Conservation (phyloP, 2,329 filamentous ascomycete genomes). For the Phaeosphaeriaceae sp. region DNA sequence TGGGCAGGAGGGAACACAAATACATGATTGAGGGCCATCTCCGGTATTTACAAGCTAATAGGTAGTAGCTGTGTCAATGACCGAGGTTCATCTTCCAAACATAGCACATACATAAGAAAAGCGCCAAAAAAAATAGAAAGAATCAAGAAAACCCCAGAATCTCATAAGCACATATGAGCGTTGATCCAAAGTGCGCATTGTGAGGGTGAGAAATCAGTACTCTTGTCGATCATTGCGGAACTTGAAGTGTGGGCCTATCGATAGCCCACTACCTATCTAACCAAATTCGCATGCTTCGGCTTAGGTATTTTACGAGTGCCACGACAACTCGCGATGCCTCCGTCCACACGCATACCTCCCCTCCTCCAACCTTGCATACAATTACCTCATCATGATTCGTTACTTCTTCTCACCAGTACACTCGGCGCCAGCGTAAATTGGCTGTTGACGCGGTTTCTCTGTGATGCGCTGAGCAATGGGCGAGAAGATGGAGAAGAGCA, state of each 20-base stretch:
- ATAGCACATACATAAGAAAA: conserved; percentile 4
- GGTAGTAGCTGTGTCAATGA: too few species aligned
- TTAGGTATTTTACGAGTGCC: conserved; percentile 10
- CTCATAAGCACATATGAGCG: not conserved
- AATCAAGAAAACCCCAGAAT: conserved; percentile 9
- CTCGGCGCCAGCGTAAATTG: conserved; percentile 60
- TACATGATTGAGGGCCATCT: not conserved
- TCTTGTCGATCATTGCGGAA: too few species aligned
- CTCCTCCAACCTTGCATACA: conserved; percentile 69
- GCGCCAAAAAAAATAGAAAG: conserved; percentile 15
- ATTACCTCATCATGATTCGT: conserved; percentile 63
- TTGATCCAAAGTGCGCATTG: not conserved
- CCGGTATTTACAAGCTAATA: too few species aligned
- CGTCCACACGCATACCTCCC: conserved; percentile 63
- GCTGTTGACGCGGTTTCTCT: conserved; percentile 61
- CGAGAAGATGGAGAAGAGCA: conserved; percentile 38
- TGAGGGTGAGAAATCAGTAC: not conserved
- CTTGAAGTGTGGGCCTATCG: not conserved
- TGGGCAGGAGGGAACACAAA: not conserved
- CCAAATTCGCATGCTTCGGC: conserved; percentile 3
- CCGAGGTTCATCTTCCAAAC: not conserved
- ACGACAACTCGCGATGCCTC: conserved; percentile 35
- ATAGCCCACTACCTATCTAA: not conserved
- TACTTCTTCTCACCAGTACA: conserved; percentile 72
- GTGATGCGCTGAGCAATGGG: conserved; percentile 50